Conservation (phyloP, 2,329 filamentous ascomycete genomes). For the Clarireedia paspali region DNA sequence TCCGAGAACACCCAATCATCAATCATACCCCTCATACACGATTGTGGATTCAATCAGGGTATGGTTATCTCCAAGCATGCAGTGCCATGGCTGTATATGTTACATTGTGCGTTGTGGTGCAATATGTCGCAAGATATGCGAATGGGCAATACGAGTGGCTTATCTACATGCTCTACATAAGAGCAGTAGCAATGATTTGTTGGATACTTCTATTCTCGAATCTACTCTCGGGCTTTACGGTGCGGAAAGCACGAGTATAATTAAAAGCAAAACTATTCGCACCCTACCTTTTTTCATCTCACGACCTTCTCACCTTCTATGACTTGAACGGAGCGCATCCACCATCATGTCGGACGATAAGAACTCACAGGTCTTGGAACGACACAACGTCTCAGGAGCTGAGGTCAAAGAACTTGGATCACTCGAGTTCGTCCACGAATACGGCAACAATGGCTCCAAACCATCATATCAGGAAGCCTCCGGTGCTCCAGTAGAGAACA, state of each 20-base stretch:
- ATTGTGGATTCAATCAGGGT: too few species aligned
- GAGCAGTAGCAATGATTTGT: background rate
- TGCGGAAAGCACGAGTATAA: too few species aligned
- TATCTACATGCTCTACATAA: background rate
- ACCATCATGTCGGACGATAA: background rate
- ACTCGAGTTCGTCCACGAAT: slow-evolving; percentile 17
- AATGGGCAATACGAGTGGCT: background rate
- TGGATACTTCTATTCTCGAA: background rate
- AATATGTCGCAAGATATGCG: background rate
- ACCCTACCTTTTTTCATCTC: too few species aligned
- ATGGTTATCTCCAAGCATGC: too few species aligned
- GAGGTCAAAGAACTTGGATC: slow-evolving; percentile 1
- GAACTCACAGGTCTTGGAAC: background rate
- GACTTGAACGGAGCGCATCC: background rate
- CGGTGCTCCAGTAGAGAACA: slow-evolving; percentile 52
- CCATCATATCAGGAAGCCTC: slow-evolving; percentile 45
- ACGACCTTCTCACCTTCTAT: background rate
- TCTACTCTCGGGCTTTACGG: too few species aligned
- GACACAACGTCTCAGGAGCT: background rate
- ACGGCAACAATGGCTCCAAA: slow-evolving; percentile 39
- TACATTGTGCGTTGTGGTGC: background rate
- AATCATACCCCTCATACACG: too few species aligned
- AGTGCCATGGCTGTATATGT: background rate
- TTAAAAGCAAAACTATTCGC: too few species aligned
- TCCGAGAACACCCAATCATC: too few species aligned